Conservation (phyloP, 805 yeast species). For the Wickerhamomyces rabaulensis region DNA sequence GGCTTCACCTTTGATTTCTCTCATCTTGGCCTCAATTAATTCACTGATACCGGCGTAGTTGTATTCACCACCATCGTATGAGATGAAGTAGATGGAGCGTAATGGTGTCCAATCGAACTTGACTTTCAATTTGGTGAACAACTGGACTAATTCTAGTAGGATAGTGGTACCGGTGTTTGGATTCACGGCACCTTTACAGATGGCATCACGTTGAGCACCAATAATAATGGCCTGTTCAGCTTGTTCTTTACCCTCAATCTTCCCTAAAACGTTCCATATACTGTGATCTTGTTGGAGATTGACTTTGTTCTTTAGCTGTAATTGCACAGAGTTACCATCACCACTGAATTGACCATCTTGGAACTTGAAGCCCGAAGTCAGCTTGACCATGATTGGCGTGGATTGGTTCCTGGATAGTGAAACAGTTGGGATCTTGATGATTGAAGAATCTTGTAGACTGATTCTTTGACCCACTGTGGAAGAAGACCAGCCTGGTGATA, state of each 20-base stretch:
- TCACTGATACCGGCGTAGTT: constrained; percentile 84
- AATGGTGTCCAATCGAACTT: constrained; percentile 77
- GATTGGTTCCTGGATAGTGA: constrained; percentile 79
- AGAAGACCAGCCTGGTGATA: constrained; percentile 72
- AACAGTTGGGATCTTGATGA: constrained; percentile 68
- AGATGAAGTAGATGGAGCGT: constrained; percentile 74
- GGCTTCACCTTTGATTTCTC: constrained; percentile 52
- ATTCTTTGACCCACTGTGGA: constrained; percentile 34
- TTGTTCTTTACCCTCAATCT: constrained; percentile 78
- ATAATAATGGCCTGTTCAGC: constrained; percentile 64
- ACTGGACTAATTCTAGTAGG: constrained; percentile 62
- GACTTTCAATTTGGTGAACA: constrained; percentile 59
- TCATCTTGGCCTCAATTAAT: constrained; percentile 56
- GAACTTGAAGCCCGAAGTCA: constrained; percentile 8
- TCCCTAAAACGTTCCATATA: constrained; percentile 75
- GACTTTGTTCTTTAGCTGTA: constrained; percentile 18
- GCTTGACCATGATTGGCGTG: constrained; percentile 27
- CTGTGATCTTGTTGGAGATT: constrained; percentile 43
- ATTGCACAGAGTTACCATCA: constrained; percentile 19
- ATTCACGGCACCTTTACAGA: constrained; percentile 66
- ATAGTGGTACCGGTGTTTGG: constrained; percentile 74
- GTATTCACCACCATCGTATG: constrained; percentile 79
- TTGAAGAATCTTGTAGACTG: constrained; percentile 40
- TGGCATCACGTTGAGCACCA: constrained; percentile 79
- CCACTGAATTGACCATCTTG: constrained; percentile 16